Conservation (phyloP, 495 filamentous ascomycete genomes). For the Penicillium verhagenii region DNA sequence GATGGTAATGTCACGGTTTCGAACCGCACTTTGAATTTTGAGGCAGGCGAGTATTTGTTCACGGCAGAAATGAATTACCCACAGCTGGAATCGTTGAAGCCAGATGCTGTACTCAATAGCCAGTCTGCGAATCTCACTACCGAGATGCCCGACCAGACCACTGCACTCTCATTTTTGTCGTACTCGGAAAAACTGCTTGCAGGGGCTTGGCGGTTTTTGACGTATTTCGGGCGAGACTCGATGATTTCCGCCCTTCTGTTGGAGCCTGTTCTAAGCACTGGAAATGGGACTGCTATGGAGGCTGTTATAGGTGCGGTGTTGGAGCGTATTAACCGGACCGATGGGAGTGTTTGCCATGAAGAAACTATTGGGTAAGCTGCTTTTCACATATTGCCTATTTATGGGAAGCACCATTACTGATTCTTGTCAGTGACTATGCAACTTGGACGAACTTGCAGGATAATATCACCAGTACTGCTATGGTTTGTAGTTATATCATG, state of each 20-base stretch:
- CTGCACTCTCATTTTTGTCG: conserved; percentile 60
- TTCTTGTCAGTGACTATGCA: conserved; percentile 51
- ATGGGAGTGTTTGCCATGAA: conserved; percentile 63
- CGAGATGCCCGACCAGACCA: conserved; percentile 43
- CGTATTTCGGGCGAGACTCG: conserved; percentile 65
- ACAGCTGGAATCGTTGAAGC: conserved; percentile 52
- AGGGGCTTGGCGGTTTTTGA: conserved; percentile 66
- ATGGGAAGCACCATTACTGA: no score
- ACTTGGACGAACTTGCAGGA: conserved; percentile 56
- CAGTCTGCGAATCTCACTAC: conserved; percentile 43
- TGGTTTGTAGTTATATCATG: conserved; percentile 62
- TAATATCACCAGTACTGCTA: conserved; percentile 51
- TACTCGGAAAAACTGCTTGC: conserved; percentile 61
- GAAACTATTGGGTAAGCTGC: conserved; percentile 56
- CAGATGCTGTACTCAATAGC: conserved; percentile 48
- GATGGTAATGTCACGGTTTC: conserved; percentile 35
- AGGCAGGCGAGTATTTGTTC: conserved; percentile 54
- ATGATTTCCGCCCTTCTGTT: conserved; percentile 60
- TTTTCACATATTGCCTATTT: not conserved
- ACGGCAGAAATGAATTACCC: conserved; percentile 61
- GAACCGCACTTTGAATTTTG: conserved; percentile 45
- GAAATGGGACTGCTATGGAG: conserved; percentile 55
- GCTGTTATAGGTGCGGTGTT: conserved; percentile 59
- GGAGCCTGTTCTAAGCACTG: conserved; percentile 56
- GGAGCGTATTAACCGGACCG: conserved; percentile 57